Conservation (phyloP, 2,329 filamentous ascomycete species). For the Aspergillus felis region DNA sequence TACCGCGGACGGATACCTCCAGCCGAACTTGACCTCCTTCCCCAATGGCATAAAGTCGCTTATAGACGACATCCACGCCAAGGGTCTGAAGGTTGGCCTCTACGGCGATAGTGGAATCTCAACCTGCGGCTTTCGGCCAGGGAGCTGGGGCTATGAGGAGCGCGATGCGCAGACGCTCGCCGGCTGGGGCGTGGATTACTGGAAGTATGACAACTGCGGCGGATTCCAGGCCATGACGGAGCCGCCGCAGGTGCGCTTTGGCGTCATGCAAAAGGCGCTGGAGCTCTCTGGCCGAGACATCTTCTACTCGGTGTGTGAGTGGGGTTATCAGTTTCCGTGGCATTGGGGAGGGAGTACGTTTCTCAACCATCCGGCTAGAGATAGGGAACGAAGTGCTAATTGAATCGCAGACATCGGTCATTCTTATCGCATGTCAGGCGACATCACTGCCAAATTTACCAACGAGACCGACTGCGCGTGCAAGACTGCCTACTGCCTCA, state of each 20-base stretch:
- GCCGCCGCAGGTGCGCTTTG: constrained; percentile 37
- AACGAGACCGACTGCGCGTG: constrained; percentile 20
- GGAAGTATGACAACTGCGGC: constrained; percentile 53
- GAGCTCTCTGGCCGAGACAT: constrained; percentile 41
- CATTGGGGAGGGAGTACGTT: constrained; percentile 40
- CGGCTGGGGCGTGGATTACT: constrained; percentile 53
- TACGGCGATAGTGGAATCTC: constrained; percentile 43
- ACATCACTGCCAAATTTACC: constrained; percentile 19
- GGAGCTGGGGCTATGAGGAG: constrained; percentile 45
- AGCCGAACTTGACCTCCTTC: constrained; percentile 46
- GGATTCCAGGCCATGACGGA: constrained; percentile 17
- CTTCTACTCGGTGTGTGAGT: constrained; percentile 48
- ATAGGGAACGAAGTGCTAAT: too few relatives aligned
- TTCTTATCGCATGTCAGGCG: constrained; percentile 26
- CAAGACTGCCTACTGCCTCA: constrained; percentile 26
- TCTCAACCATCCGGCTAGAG: background rate
- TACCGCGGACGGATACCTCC: constrained; percentile 8
- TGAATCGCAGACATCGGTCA: constrained; percentile 6
- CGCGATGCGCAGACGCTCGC: constrained; percentile 54
- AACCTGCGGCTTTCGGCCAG: constrained; percentile 48
- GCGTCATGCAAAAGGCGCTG: constrained; percentile 47
- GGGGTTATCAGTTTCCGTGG: constrained; percentile 47
- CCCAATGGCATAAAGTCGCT: constrained; percentile 28
- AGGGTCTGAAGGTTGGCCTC: constrained; percentile 9
- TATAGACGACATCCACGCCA: background rate